These are phyloP conservation scores for Plasmodium gaboni DNA, from an alignment of 169 alveolate species.

Conservation along the genomic window DNA sequence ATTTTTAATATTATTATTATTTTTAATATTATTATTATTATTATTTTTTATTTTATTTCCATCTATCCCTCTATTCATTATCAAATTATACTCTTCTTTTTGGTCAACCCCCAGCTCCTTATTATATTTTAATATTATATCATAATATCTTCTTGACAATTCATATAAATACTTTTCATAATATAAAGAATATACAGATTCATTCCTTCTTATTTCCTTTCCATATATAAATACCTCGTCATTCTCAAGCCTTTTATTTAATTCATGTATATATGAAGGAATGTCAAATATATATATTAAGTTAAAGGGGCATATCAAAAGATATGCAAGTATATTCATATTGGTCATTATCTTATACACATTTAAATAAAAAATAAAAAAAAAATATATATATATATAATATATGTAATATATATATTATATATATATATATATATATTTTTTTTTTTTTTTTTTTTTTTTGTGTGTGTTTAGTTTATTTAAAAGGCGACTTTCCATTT, in stretches of 20 bases:
- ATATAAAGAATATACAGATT: neutral
- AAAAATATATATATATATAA: too few relatives aligned
- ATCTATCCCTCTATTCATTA: slow-evolving; percentile 3
- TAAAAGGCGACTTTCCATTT: too few relatives aligned
- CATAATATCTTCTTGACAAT: slow-evolving; percentile 11
- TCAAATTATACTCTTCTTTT: slow-evolving; percentile 16
- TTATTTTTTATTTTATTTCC: neutral
- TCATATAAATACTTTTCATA: slow-evolving; percentile 31
- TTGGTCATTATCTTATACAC: slow-evolving; percentile 9
- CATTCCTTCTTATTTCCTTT: neutral
- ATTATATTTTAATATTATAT: slow-evolving; percentile 19
- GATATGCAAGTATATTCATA: slow-evolving; percentile 26
- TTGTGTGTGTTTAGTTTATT: too few relatives aligned
- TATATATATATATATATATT: too few relatives aligned
- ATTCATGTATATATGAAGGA: slow-evolving; percentile 11
- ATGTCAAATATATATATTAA: slow-evolving; percentile 28
- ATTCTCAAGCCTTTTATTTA: slow-evolving; percentile 2
- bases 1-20: too few relatives aligned
- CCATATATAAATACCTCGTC: slow-evolving; percentile 17
- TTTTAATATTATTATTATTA: too few relatives aligned
- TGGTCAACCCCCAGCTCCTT: neutral
- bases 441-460: too few relatives aligned
- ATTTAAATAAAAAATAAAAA: neutral
- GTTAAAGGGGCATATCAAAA: slow-evolving; percentile 48
- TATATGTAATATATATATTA: too few relatives aligned